Evolutionary conservation across 75 land plant genomes (phyloP), one percentile per base, ranked within the genome.

Genomic region (Ceratopteris richardii): DNA sequence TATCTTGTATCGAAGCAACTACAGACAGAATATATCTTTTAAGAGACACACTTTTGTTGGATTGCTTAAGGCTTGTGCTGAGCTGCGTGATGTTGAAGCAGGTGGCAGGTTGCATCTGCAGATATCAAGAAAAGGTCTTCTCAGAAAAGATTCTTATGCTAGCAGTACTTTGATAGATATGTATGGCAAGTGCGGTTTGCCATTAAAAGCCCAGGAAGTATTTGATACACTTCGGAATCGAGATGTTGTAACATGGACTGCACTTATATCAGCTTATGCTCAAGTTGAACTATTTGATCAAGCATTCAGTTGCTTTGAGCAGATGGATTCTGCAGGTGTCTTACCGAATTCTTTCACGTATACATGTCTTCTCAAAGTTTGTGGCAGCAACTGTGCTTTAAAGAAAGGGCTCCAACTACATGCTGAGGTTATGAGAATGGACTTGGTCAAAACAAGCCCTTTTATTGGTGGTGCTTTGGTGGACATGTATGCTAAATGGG

Each of bases 191-290:
- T 60, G 62, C 56, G 24, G 58, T n/a, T 12, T 31, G 48, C 55
- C 72, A 48, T 6, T 22, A 6, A 25, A 53, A 37, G 84, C 84
- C 47, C 78, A 73, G 54, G 62, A 69, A 20, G 61, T 84, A 65
- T 57, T 84, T 55, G 76, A 77, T 33, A 63, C 68, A 71, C 77
- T 72, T 28, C 56, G 65, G 37, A 63, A 64, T 24, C 68, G 72
- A 25, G 76, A 75, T 53, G 37, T 71, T 31, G 76, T 84, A 29
- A 66, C 87, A 12, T 80, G 73, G 75, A 73, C 87, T 1, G 66
- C 76, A 51, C 68, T 84, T 28, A 64, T 84, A 25, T 74, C 88
- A 29, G 76, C 73, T 44, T 84, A 80, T 66, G 66, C 71, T 16
- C 69, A 66, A 47, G 67, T 71, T 57, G 71, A 73, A 12, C 42